Base-by-base conservation (phyloP, 306 rosid genomes). In the Rosa persica region DNA sequence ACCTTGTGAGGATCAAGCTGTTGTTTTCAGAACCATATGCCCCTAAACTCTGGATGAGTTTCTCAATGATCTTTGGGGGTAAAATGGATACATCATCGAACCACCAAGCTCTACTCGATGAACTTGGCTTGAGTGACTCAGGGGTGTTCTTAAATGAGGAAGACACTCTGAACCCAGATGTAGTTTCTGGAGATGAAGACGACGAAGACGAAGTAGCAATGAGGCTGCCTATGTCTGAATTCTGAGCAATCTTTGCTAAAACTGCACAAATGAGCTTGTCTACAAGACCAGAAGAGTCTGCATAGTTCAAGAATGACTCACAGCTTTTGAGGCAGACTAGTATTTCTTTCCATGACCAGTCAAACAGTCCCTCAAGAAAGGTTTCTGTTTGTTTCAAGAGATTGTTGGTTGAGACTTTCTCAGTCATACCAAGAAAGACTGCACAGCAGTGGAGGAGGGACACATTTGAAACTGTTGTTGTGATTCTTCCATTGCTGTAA, bases 91-190 rank as follows among this genome's bases (percentile, higher is more conserved):
- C 76, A 72, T 93, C 98, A 39, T 91, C 81, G 75, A 91, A 91
- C 98, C 98, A 93, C 96, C 96, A 89, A 4, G 83, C 84, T 80
- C 84, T 89, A 78, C 67, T 86, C 12, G 87, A 67, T 34, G 85
- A 73, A 58, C 12, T 79, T 49, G 81, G 80, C 80, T 83, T 87
- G 61, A 57, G 67, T n/a, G 73, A 86, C 46, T 87, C 83, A 4
- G 90, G 90, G 39, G 91, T 89, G 39, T 79, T 58, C 65, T 79
- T 87, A 25, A 71, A 67, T 73, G 93, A 81, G 51, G 85, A 81
- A 54, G 90, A 85, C 52, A 76, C 30, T 83, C 88, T 79, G 67
- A 75, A 81, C 46, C 66, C 68, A 67, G 71, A 67, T 23, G 80
- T 47, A 75, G 83, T 79, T 43, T 90, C 92, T 3, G 88, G 89